These are phyloP conservation scores for Yarrowia sp. DNA, from an alignment of 805 yeast species.

Conservation along the genomic window DNA sequence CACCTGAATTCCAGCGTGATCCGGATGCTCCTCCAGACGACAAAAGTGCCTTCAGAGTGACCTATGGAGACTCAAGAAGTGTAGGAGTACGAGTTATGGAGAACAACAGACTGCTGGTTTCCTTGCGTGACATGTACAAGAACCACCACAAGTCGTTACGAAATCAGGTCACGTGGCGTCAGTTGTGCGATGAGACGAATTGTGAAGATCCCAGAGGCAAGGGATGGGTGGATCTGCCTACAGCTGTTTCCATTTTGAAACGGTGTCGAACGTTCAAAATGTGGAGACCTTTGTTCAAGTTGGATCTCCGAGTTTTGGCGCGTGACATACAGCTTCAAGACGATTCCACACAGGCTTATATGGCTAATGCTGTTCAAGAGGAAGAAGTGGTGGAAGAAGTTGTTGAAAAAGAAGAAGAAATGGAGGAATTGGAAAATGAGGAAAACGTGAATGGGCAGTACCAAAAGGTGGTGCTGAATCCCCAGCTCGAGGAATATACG, in stretches of 20 bases:
- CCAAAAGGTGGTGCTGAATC: too few species aligned
- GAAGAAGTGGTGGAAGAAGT: background rate
- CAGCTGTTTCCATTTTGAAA: background rate
- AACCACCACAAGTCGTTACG: background rate
- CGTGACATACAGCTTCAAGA: background rate
- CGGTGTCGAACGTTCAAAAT: background rate
- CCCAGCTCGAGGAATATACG: too few species aligned
- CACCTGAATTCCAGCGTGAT: background rate
- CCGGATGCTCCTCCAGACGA: background rate
- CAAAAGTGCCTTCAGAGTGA: background rate
- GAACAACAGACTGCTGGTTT: background rate
- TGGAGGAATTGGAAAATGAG: too few species aligned
- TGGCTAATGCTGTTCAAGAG: background rate
- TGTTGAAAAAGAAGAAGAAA: background rate
- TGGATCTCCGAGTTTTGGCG: background rate
- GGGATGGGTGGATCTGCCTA: background rate
- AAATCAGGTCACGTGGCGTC: background rate
- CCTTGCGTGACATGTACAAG: background rate
- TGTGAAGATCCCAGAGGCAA: background rate
- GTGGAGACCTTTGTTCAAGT: background rate
- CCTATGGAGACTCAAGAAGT: background rate
- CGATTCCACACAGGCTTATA: background rate
- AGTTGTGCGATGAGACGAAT: background rate
- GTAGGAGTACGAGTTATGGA: background rate
- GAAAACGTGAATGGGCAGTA: too few species aligned